Base-by-base conservation (phyloP, 768 basidiomycete genomes). In the Aureoboletus auriporus region DNA sequence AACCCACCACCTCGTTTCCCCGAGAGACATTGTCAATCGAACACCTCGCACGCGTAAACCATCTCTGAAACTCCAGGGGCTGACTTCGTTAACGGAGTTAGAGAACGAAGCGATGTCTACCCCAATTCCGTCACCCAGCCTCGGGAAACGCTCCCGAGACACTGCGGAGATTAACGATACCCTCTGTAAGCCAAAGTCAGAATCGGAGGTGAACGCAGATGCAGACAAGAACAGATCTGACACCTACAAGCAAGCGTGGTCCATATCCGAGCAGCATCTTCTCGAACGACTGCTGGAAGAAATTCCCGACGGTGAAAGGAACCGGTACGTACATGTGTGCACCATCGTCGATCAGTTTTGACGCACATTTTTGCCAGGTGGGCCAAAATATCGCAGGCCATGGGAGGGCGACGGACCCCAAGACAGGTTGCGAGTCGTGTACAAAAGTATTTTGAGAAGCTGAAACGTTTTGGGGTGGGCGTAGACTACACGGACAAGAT, bases 401-500 rank as follows among this genome's bases (percentile, higher is more conserved):
- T 92, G 89, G 73, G 80, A 41, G 89, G 89, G 1, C 72, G 72
- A 38, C 69, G 89, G 49, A 90, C 89, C 4, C 82, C 89, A 5
- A 70, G 88, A 51, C 89, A 92, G 70, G 89, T 92, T n/a, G 88
- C 88, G 33, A 89, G 86, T 69, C 78, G 88, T 14, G 89, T 92
- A 46, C 89, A 92, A 58, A 92, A 92, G 67, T 91, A 90, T 66
- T 84, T 89, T 63, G 86, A 86, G 63, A 91, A 90, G 71, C 64
- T 91, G 64, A 88, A 83, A 68, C 77, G 78, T 54, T 89, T 82
- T 64, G 87, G 88, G 31, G 58, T 84, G 42, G 76, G 73, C 26
- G 62, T 75, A 30, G 67, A 69, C 30, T 49, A 46, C 44, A 64
- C 55, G 46, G 59, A 46, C 34, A 60, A 63, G 47, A 48, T 47